A percentile compares a stretch with the other conserved stretches of the same genome.
These are phyloP conservation scores for Bruguiera hainesii DNA, from an alignment of 441 rosid species.

Conservation along the genomic window DNA sequence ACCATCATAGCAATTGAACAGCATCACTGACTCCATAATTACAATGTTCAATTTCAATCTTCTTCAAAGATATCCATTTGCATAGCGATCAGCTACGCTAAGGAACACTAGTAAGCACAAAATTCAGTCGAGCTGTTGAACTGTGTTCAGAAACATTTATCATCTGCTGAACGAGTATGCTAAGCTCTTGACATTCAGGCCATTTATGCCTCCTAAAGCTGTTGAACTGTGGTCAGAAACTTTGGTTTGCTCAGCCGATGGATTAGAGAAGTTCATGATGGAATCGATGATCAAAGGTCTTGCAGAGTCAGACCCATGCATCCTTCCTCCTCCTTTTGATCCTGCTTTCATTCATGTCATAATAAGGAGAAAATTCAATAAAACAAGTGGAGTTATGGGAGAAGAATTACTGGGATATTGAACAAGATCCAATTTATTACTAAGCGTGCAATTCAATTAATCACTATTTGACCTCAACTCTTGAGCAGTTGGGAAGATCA, in stretches of 20 bases:
- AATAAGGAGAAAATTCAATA: slow-evolving; percentile 29
- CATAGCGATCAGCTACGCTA: no score
- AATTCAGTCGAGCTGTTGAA: no score
- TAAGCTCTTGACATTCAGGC: slow-evolving; percentile 63
- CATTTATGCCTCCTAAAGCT: slow-evolving; percentile 44
- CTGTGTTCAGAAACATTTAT: slow-evolving; percentile 41
- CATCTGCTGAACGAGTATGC: slow-evolving; percentile 68
- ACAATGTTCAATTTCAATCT: no score
- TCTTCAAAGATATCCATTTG: no score
- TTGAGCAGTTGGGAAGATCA: slow-evolving; percentile 63
- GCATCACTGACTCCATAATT: no score
- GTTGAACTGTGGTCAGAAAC: slow-evolving; percentile 52
- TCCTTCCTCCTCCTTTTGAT: slow-evolving; percentile 61
- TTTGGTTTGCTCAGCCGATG: slow-evolving; percentile 55
- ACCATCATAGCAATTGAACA: no score
- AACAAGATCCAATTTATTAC: no score
- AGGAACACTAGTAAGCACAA: no score
- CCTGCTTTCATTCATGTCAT: slow-evolving; percentile 34
- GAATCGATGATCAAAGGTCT: slow-evolving; percentile 64
- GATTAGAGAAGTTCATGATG: slow-evolving; percentile 49
- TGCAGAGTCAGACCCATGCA: slow-evolving; percentile 49
- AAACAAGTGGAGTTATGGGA: slow-evolving; percentile 51
- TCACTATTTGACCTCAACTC: slow-evolving; percentile 77
- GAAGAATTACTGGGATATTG: slow-evolving; percentile 41
- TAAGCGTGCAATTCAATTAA: slow-evolving; percentile 4